Base-by-base conservation (phyloP, 2,329 filamentous ascomycete species). In the Fusarium humuli region DNA sequence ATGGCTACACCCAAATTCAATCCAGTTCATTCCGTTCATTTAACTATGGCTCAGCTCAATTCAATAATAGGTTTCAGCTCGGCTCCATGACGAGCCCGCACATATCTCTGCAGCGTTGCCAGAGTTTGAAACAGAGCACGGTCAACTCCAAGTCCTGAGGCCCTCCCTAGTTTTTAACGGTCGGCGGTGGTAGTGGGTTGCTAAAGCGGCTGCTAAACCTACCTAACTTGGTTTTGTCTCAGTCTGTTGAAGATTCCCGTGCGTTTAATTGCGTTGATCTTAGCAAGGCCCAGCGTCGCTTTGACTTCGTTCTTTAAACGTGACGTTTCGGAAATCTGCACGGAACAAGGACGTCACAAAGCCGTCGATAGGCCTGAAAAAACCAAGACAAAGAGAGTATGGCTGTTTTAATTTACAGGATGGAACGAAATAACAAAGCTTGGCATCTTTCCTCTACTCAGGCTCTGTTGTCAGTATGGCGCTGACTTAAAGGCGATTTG, bases 91-190 rank as follows among this genome's bases (percentile, higher is more conserved):
- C 30, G 16, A 34, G 30, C n/a, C 20, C 30, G 14, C 29, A 23
- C 29, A 41, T 25, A 47, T 45, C 20, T 67, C 27, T 49, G 55
- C 46, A 32, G 48, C 20, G 20, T 50, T 49, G 41, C 42, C 6
- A 44, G 60, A 61, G 22, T 65, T 66, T 54, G 61, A 59, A 59
- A 52, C 52, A 27, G 45, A 61, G 55, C 68, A 71, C 64, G 68
- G 68, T 50, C 49, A 34, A 37, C 41, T 45, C 23, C 30, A 62
- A 61, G 60, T 54, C 59, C 59, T 44, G 52, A 69, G 55, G 57
- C 34, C 34, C 29, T 25, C 48, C 60, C 37, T 62, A 40, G 59
- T 46, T 32, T 27, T 50, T 23, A 50, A 52, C 46, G 44, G 49
- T 20, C 53, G 47, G 20, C 40, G 44, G 59, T 52, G 50, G 42